Evolutionary conservation across 2,329 filamentous ascomycete genomes (phyloP).

Genomic region (Arthrobotrys conoides): DNA sequence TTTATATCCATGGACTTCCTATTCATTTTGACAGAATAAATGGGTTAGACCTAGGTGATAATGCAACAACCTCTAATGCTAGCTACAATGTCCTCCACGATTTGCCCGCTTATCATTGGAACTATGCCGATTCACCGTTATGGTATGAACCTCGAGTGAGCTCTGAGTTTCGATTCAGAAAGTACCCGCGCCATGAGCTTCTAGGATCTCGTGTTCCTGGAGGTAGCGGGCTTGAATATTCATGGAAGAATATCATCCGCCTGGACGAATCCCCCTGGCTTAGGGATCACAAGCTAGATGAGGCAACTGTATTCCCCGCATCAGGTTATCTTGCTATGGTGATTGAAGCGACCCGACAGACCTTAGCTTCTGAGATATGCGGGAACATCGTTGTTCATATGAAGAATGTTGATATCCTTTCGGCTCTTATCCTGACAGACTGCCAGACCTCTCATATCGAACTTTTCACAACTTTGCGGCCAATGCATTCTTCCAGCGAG

Average conservation of each 20-base stretch:
- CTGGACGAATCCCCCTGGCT: constrained; percentile 69
- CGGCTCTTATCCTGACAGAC: too few species aligned
- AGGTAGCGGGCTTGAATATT: constrained; percentile 64
- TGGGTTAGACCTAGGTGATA: too few species aligned
- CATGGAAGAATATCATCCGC: constrained; percentile 68
- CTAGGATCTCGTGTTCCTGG: constrained; percentile 27
- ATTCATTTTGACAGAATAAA: too few species aligned
- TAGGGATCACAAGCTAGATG: constrained; percentile 68
- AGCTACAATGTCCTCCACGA: too few species aligned
- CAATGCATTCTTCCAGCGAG: too few species aligned
- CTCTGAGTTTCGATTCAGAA: constrained; percentile 36
- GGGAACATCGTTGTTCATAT: not conserved
- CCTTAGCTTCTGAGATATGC: not conserved
- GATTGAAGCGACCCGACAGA: constrained; percentile 66
- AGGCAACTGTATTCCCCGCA: constrained; percentile 68
- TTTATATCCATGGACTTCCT: too few species aligned
- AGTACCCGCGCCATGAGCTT: constrained; percentile 42
- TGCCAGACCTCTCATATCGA: too few species aligned
- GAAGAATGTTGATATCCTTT: too few species aligned
- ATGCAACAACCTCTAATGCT: too few species aligned
- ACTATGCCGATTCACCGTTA: too few species aligned
- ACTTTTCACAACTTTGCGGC: too few species aligned
- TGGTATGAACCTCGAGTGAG: too few species aligned
- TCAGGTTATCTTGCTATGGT: constrained; percentile 69
- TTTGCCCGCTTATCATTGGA: not conserved